phyloP scores from a whole-genome alignment of 495 filamentous ascomycete species.

The Massariosphaeria phaeospora region DNA sequence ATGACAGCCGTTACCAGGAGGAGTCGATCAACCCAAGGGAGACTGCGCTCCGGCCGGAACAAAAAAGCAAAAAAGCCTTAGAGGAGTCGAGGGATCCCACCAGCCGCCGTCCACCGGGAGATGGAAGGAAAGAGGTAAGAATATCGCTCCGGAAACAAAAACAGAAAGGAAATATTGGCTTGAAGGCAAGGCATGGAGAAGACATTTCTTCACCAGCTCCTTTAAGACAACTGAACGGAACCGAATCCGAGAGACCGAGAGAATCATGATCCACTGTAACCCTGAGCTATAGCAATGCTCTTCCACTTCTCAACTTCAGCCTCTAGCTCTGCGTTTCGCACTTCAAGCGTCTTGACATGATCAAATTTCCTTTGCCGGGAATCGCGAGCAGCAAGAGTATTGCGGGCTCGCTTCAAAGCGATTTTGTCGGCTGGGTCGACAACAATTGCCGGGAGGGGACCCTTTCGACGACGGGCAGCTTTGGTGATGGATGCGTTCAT shows the following conservation, averaged over 20 bases:
- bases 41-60: conserved; percentile 39
- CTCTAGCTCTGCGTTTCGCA: conserved; percentile 49
- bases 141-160: neutral
- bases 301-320: conserved; percentile 50
- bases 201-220: conserved; percentile 28
- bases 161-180: conserved; percentile 22
- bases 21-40: conserved; percentile 37
- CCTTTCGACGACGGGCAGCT: conserved; percentile 65
- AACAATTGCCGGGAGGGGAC: conserved; percentile 73
- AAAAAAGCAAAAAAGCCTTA: conserved; percentile 15
- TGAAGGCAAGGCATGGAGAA: conserved; percentile 8
- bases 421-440: conserved; percentile 66
- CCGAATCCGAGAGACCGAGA: conserved; percentile 4
- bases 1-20: conserved; percentile 26
- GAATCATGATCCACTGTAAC: conserved; percentile 23
- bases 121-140: conserved; percentile 1
- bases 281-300: conserved; percentile 26
- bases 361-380: conserved; percentile 79
- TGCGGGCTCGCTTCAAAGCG: conserved; percentile 88
- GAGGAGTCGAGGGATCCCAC: neutral
- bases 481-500: conserved; percentile 58
- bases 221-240: conserved; percentile 7
- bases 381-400: conserved; percentile 92
- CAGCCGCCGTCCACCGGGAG: neutral
- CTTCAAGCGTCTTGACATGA: conserved; percentile 59